These are phyloP conservation scores for Hevea brasiliensis DNA, from an alignment of 345 rosid genomes.

Conservation along the genomic window DNA sequence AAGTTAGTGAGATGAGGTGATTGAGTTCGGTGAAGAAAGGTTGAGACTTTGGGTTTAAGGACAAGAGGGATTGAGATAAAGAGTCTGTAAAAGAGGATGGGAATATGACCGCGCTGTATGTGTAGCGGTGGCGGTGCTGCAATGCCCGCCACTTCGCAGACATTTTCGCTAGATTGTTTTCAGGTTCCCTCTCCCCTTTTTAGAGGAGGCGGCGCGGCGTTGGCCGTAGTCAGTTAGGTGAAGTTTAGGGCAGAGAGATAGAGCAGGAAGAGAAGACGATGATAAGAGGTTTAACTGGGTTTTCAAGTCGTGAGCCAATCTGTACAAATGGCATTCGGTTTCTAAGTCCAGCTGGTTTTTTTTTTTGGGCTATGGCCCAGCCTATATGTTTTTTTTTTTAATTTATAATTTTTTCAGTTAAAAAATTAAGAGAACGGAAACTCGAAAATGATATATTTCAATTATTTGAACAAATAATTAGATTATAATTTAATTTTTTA, in stretches of 20 bases:
- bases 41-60: constrained; percentile 23
- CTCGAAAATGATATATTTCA: no score
- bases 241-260: constrained; percentile 3
- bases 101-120: constrained; percentile 79
- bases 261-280: no score
- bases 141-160: constrained; percentile 97
- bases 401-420: no score
- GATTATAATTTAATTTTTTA: no score
- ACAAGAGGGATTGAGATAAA: constrained; percentile 41
- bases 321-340: no score
- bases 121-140: constrained; percentile 95
- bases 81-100: constrained; percentile 51
- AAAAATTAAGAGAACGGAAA: no score
- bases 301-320: no score
- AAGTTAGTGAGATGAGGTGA: constrained; percentile 61
- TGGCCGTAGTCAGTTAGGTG: background rate
- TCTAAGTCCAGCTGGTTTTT: no score
- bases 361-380: no score
- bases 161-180: constrained; percentile 32
- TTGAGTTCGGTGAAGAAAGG: constrained; percentile 51
- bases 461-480: no score
- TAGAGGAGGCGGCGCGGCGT: background rate
- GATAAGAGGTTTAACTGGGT: no score
- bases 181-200: background rate
- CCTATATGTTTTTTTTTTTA: no score